Conservation (phyloP, 805 yeast species). For the Nakazawaea ishiwadae region DNA sequence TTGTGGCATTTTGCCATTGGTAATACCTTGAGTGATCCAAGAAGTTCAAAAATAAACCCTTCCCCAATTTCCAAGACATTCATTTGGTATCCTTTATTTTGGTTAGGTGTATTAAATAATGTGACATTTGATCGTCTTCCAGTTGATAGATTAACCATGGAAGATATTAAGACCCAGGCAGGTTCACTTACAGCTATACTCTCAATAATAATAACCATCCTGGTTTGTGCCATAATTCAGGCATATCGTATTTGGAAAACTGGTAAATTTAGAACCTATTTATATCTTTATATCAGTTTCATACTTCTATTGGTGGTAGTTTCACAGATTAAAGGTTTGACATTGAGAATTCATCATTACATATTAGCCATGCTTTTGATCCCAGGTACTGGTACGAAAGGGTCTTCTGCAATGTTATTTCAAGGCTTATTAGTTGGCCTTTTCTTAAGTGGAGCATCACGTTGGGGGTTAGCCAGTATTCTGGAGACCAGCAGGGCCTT, state of each 20-base stretch:
- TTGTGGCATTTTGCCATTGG: constrained; percentile 57
- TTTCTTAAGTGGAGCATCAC: constrained; percentile 74
- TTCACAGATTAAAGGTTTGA: constrained; percentile 57
- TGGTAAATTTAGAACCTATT: constrained; percentile 59
- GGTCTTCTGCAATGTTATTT: constrained; percentile 63
- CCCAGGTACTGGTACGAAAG: constrained; percentile 81
- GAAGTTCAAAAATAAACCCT: constrained; percentile 14
- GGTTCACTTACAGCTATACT: constrained; percentile 69
- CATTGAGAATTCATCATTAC: constrained; percentile 75
- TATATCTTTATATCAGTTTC: constrained; percentile 47
- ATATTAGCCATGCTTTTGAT: constrained; percentile 70
- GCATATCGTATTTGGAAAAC: constrained; percentile 77
- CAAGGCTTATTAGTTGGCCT: constrained; percentile 86
- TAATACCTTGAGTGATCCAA: constrained; percentile 37
- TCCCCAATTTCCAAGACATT: constrained; percentile 41
- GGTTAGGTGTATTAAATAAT: constrained; percentile 83
- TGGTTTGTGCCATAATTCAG: constrained; percentile 60
- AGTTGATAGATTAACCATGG: constrained; percentile 72
- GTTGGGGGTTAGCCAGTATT: constrained; percentile 93
- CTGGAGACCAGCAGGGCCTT: constrained; percentile 70
- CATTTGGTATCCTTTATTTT: constrained; percentile 75
- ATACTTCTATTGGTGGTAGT: constrained; percentile 39
- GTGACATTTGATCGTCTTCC: constrained; percentile 86
- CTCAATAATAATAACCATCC: constrained; percentile 42
- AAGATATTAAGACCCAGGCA: constrained; percentile 69